phyloP scores from a whole-genome alignment of 2,329 filamentous ascomycete genomes.

The Ophiocordyceps robertsii region DNA sequence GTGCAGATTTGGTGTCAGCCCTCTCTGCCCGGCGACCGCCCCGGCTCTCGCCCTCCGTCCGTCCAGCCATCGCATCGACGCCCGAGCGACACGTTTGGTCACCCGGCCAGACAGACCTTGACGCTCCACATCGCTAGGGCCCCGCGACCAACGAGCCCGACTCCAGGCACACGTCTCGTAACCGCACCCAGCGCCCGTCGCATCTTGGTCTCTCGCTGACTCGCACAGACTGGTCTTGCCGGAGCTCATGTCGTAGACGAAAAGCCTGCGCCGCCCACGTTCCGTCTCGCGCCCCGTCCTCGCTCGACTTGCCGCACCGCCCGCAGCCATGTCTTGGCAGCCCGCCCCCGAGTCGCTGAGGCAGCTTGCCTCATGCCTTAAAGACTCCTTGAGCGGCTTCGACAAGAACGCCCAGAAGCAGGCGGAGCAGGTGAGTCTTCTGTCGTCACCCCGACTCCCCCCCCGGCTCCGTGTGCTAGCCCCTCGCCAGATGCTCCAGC shows the following conservation, averaged over 20 bases:
- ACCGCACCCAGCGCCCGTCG: neutral
- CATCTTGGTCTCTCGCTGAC: neutral
- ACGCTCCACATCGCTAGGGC: neutral
- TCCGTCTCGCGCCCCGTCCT: neutral
- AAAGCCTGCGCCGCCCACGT: neutral
- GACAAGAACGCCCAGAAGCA: conserved; percentile 73
- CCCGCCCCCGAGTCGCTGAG: conserved; percentile 74
- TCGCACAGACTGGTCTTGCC: neutral
- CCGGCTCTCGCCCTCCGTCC: neutral
- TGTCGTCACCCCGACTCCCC: neutral
- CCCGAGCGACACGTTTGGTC: too few relatives aligned
- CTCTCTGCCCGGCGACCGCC: neutral
- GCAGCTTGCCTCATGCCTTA: conserved; percentile 80
- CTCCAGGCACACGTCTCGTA: neutral
- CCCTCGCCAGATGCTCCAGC: conserved; percentile 65
- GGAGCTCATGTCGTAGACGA: neutral
- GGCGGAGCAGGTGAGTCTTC: conserved; percentile 61
- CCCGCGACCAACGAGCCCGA: neutral
- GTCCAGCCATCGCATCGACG: neutral
- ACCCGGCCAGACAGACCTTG: too few relatives aligned
- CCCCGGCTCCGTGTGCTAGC: too few relatives aligned
- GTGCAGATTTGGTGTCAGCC: neutral
- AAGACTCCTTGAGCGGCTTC: conserved; percentile 80
- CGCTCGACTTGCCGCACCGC: neutral
- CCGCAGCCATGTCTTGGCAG: conserved; percentile 72